Conservation (phyloP, 345 rosid genomes). For the Dimocarpus longan region DNA sequence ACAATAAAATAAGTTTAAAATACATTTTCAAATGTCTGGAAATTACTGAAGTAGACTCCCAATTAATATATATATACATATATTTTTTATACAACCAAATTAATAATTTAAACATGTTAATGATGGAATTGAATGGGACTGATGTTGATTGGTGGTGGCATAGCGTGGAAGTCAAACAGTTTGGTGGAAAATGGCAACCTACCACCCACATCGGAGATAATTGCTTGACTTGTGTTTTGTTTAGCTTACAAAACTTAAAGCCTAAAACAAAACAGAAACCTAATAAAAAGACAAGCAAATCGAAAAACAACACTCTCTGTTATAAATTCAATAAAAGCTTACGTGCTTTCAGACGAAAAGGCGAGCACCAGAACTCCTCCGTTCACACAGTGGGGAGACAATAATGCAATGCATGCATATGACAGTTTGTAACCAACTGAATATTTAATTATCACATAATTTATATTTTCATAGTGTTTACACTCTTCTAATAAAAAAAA, state of each 20-base stretch:
- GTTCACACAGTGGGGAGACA: not conserved
- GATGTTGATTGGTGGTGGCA: not conserved
- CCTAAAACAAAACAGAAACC: not conserved
- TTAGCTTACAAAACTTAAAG: not conserved
- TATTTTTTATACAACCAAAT: too few species aligned
- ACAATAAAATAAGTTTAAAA: too few species aligned
- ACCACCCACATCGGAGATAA: too few species aligned
- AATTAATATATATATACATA: too few species aligned
- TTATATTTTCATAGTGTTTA: not conserved
- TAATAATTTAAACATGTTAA: not conserved
- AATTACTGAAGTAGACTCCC: too few species aligned
- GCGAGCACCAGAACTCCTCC: not conserved
- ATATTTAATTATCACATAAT: too few species aligned
- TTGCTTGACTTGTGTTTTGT: constrained; percentile 6
- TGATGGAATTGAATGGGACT: not conserved
- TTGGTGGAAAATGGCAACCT: not conserved
- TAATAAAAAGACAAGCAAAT: not conserved
- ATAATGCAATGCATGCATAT: not conserved
- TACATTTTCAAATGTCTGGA: not conserved
- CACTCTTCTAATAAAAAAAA: too few species aligned
- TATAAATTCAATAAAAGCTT: not conserved
- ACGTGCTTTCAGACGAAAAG: not conserved
- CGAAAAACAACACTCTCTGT: not conserved
- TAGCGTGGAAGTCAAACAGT: not conserved
- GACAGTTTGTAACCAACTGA: not conserved